Conservation (phyloP, 768 basidiomycete genomes). For the Naganishia randhawae region DNA sequence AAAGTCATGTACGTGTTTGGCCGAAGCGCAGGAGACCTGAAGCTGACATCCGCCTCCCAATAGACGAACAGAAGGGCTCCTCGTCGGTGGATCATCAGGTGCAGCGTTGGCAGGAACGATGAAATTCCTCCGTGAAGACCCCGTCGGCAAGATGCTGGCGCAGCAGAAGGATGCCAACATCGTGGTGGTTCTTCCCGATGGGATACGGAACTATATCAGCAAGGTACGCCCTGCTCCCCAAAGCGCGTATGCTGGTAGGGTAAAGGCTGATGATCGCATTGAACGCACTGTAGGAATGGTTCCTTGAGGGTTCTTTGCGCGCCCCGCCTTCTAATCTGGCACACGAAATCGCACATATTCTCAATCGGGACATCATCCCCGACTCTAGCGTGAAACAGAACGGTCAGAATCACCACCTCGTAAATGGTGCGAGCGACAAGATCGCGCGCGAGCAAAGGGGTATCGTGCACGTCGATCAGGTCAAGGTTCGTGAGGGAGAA, state of each 20-base stretch:
- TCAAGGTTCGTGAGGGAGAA: constrained; percentile 8
- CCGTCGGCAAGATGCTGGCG: constrained; percentile 61
- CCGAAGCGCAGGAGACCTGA: neutral
- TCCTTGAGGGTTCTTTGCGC: constrained; percentile 11
- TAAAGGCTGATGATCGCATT: neutral
- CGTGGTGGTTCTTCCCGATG: constrained; percentile 83
- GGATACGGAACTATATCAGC: constrained; percentile 47
- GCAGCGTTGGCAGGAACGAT: constrained; percentile 75
- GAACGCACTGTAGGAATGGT: constrained; percentile 22
- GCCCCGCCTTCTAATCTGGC: constrained; percentile 2
- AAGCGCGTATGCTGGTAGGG: neutral
- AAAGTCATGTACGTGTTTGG: constrained; percentile 58
- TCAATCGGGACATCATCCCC: neutral
- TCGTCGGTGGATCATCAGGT: constrained; percentile 91
- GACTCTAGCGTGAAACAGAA: neutral
- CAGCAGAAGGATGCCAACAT: constrained; percentile 74
- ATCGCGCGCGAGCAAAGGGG: neutral
- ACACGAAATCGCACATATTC: constrained; percentile 12
- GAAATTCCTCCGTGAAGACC: constrained; percentile 65
- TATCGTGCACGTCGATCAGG: constrained; percentile 7
- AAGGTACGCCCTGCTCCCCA: constrained; percentile 8
- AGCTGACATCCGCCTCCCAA: neutral
- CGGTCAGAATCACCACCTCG: neutral
- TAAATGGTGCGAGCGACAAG: neutral
- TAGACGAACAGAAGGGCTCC: constrained; percentile 71